A percentile compares a stretch with the other conserved stretches of the same genome.
Evolutionary conservation across 441 rosid genomes (phyloP).

Genomic region (Capsella rubella): DNA sequence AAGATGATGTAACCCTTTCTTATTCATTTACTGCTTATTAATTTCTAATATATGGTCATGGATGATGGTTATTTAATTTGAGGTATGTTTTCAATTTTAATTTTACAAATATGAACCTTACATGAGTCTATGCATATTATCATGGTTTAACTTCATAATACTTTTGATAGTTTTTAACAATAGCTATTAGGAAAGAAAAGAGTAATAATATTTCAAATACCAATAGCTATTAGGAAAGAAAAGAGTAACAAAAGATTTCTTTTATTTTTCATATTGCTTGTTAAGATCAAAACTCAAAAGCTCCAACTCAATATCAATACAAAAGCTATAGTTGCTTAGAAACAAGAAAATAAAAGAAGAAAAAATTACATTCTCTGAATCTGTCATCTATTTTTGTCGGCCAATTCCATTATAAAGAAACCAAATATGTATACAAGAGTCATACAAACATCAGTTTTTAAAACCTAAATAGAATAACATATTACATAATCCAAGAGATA

Average conservation of each 20-base stretch:
- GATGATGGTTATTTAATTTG: slow-evolving; percentile 17
- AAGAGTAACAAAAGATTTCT: background rate
- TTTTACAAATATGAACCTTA: background rate
- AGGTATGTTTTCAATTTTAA: background rate
- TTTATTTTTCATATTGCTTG: background rate
- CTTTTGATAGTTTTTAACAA: background rate
- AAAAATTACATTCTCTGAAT: too few relatives aligned
- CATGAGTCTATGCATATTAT: background rate
- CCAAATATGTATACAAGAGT: too few relatives aligned
- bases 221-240: background rate
- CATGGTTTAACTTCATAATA: background rate
- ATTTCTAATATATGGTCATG: slow-evolving; percentile 34
- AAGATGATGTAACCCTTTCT: slow-evolving; percentile 17
- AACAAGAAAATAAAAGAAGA: background rate
- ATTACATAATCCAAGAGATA: too few relatives aligned
- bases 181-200: background rate
- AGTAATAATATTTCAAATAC: background rate
- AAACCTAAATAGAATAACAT: too few relatives aligned
- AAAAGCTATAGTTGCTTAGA: too few relatives aligned
- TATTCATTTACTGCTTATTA: slow-evolving; percentile 25
- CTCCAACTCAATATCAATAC: too few relatives aligned
- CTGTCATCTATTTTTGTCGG: too few relatives aligned
- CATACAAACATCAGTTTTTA: too few relatives aligned
- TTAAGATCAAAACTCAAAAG: background rate
- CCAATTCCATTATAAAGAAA: too few relatives aligned